Base-by-base conservation (phyloP, 768 basidiomycete species). In the Tricholoma sp. region DNA sequence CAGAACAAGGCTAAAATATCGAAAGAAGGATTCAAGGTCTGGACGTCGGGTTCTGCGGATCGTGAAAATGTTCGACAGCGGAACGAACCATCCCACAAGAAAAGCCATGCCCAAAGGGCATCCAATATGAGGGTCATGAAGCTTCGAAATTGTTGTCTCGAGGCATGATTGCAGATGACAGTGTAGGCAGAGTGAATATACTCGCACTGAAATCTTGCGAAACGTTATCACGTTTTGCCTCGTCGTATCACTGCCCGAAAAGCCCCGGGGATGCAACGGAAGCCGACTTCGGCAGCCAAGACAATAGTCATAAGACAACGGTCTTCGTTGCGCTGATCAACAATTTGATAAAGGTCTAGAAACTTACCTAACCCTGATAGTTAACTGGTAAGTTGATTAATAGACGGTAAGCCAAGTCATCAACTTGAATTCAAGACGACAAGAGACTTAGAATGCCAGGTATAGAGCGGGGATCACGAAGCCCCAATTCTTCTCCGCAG, bases 71-170 rank as follows among this genome's bases (percentile, higher is more conserved):
- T 79, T 65, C 71, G 85, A 84, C 85, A 86, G 74, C 83, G 76
- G 85, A 87, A 87, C 85, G 85, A 87, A 75, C 85, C 80, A 67
- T 45, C 51, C 61, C 72, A 67, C 75, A 68, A 67, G 66, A 69
- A 66, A 60, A 59, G 57, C 52, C 32, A 24, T 53, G 58, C 59
- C 58, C 58, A 58, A 29, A 19, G 39, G 45, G 57, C 57, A 66
- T 62, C 37, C 55, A 60, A 68, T 66, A 66, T 67, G 73, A 69
- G 67, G 76, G 83, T 80, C 85, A 84, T 78, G 71, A 63, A 60
- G 80, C 79, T 86, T 84, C 84, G 73, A 61, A 57, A 75, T 77
- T 61, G 47, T 72, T 80, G 57, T 80, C 71, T 79, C 72, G 75
- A 73, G 68, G 69, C 66, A 68, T 61, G 66, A 34, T 43, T 57